These are phyloP conservation scores for Rhododendron griersonianum DNA, from an alignment of 148 eudicot species.

Conservation along the genomic window DNA sequence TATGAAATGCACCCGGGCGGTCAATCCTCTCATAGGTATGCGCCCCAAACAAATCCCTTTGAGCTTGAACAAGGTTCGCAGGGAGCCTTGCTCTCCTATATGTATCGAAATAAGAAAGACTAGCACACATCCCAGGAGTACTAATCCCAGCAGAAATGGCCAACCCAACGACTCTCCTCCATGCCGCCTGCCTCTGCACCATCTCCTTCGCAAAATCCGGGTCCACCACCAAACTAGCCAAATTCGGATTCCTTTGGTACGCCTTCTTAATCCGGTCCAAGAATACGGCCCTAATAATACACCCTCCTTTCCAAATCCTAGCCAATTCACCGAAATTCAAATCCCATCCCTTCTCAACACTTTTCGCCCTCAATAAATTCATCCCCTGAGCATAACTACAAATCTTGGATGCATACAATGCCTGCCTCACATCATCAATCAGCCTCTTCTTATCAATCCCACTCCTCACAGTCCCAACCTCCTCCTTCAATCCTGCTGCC, in stretches of 20 bases:
- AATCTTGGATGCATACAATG: slow-evolving; percentile 80
- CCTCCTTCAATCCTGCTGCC: slow-evolving; percentile 74
- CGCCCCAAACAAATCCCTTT: slow-evolving; percentile 89
- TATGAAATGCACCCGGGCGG: slow-evolving; percentile 70
- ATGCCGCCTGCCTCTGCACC: slow-evolving; percentile 68
- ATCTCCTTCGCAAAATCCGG: slow-evolving; percentile 83
- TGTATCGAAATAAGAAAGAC: slow-evolving; percentile 92
- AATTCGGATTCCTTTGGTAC: slow-evolving; percentile 69
- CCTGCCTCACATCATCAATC: slow-evolving; percentile 76
- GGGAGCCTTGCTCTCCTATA: slow-evolving; percentile 80
- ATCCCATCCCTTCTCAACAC: slow-evolving; percentile 73
- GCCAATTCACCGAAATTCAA: slow-evolving; percentile 80
- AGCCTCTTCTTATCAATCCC: slow-evolving; percentile 73
- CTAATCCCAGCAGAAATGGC: slow-evolving; percentile 80
- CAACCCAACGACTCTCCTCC: slow-evolving; percentile 77
- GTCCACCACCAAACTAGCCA: slow-evolving; percentile 77
- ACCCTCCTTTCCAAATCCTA: slow-evolving; percentile 94
- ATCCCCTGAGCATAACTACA: slow-evolving; percentile 92
- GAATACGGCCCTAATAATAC: slow-evolving; percentile 84
- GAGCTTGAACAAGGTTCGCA: slow-evolving; percentile 91
- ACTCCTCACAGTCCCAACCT: slow-evolving; percentile 33
- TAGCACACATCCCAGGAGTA: slow-evolving; percentile 90
- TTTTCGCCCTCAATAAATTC: slow-evolving; percentile 87
- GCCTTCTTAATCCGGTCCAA: slow-evolving; percentile 91
- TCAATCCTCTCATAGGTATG: slow-evolving; percentile 90